Percentiles rank a stretch among this genome's conserved stretches.
These are phyloP conservation scores for Dryadomyces quercivorus DNA, from an alignment of 2,329 filamentous ascomycete genomes.

Conservation along the genomic window DNA sequence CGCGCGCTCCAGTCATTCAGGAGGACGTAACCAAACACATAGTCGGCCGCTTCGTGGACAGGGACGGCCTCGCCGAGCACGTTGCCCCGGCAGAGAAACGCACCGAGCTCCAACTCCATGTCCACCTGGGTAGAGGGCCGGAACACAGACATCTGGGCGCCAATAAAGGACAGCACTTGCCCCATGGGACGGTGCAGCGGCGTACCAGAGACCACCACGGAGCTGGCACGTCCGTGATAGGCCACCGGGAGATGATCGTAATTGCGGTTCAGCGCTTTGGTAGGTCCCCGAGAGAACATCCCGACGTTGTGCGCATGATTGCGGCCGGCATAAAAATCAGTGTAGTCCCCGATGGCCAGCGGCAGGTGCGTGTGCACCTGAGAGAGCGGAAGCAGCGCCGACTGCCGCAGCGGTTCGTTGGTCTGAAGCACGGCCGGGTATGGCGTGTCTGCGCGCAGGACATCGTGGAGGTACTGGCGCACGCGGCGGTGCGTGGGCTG, in stretches of 20 bases:
- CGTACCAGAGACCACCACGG: constrained; percentile 62
- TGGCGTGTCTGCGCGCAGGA: constrained; percentile 44
- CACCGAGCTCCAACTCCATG: constrained; percentile 69
- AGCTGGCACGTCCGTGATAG: constrained; percentile 69
- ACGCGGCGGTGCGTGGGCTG: constrained; percentile 57
- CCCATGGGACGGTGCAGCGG: constrained; percentile 59
- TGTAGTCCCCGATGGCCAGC: constrained; percentile 71
- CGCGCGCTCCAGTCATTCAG: constrained; percentile 83
- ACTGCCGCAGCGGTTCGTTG: constrained; percentile 44
- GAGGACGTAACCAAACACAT: constrained; percentile 68
- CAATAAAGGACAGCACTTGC: constrained; percentile 50
- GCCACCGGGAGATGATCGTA: constrained; percentile 73
- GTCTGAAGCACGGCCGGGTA: constrained; percentile 49
- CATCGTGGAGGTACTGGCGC: constrained; percentile 53
- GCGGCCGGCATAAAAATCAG: constrained; percentile 72
- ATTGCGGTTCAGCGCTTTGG: constrained; percentile 66
- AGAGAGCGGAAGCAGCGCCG: constrained; percentile 45
- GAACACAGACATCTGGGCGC: constrained; percentile 50
- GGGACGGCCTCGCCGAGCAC: constrained; percentile 50
- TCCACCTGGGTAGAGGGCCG: constrained; percentile 56
- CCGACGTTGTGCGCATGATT: constrained; percentile 66
- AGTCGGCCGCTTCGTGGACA: constrained; percentile 52
- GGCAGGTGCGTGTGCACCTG: constrained; percentile 57
- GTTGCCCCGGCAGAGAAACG: constrained; percentile 57
- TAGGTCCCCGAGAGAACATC: constrained; percentile 45